These are phyloP conservation scores for Laetiporus sulphureus DNA, from an alignment of 1,284 basidiomycete genomes.

Conservation along the genomic window DNA sequence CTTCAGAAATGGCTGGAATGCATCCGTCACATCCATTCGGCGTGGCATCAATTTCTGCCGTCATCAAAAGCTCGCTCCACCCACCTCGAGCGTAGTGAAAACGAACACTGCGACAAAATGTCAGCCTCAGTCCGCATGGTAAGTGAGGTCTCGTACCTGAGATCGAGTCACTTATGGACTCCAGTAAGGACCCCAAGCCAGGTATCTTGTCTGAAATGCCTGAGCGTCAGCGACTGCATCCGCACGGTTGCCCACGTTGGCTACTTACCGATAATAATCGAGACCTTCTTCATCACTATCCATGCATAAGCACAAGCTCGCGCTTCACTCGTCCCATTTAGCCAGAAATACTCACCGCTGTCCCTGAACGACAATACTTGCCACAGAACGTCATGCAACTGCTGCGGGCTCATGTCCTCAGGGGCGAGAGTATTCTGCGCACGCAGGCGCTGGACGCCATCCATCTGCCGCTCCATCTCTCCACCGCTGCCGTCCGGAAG, in stretches of 20 bases:
- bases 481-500: constrained; percentile 54
- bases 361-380: constrained; percentile 85
- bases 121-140: neutral
- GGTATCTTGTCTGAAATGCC: constrained; percentile 57
- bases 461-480: constrained; percentile 71
- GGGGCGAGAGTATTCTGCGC: constrained; percentile 54
- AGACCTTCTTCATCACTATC: constrained; percentile 77
- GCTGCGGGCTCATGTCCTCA: constrained; percentile 83
- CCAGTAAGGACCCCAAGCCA: constrained; percentile 63
- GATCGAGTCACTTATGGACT: constrained; percentile 78
- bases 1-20: constrained; percentile 64
- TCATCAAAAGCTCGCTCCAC: neutral
- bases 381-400: constrained; percentile 81
- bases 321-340: neutral
- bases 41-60: neutral
- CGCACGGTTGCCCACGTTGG: neutral
- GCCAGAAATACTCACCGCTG: constrained; percentile 20
- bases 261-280: constrained; percentile 69
- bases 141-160: constrained; percentile 35
- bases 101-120: constrained; percentile 52
- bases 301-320: neutral
- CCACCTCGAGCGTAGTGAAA: constrained; percentile 62
- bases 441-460: constrained; percentile 66
- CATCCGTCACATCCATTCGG: constrained; percentile 20
- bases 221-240: neutral